Base-by-base conservation (phyloP, 257 asterid genomes). In the Nicotiana noctiflora region DNA sequence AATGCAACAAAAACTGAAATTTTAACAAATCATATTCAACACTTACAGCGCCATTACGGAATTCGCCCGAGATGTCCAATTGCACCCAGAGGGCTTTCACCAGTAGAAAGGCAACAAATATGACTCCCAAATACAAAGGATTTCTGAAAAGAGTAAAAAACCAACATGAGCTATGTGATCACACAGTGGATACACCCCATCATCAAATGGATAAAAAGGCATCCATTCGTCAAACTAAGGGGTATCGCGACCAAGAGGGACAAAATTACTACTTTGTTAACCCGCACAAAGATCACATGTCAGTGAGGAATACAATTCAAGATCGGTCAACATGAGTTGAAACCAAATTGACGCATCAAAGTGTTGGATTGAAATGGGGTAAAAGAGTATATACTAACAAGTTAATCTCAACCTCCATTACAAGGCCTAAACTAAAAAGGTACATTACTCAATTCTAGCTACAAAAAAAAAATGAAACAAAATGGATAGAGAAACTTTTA, bases 41-140 rank as follows among this genome's bases (percentile, higher is more conserved):
- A 88, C 99, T 96, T 90, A 96, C 99, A 77, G 91, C 96, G 76
- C 99, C 99, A 85, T 96, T 87, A 65, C 93, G 92, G 87, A 96
- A 96, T 90, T 93, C 98, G 64, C 91, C 94, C 23, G 95, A 77
- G 62, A 96, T 86, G 90, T 94, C 97, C 77, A 96, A 86, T 85
- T 94, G 98, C 84, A 96, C 97, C 98, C 98, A 96, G 52, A 96
- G 93, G 84, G 99, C 99, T 89, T 96, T 96, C 9, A 76, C 64
- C 63, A 94, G 90, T 80, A 94, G 94, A 80, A 80, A 94, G 66
- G 82, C 93, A 65, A 93, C 91, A 59, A 94, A 96, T 77, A 96
- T 89, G 84, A 94, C 76, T 23, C 91, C 90, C 86, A 96, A 84
- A 86, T 92, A 96, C 87, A 93, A 86, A 14, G 99, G 99, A 87